Evolutionary conservation across 2,329 filamentous ascomycete species (phyloP).

Genomic region (Furcasterigmium sp.): DNA sequence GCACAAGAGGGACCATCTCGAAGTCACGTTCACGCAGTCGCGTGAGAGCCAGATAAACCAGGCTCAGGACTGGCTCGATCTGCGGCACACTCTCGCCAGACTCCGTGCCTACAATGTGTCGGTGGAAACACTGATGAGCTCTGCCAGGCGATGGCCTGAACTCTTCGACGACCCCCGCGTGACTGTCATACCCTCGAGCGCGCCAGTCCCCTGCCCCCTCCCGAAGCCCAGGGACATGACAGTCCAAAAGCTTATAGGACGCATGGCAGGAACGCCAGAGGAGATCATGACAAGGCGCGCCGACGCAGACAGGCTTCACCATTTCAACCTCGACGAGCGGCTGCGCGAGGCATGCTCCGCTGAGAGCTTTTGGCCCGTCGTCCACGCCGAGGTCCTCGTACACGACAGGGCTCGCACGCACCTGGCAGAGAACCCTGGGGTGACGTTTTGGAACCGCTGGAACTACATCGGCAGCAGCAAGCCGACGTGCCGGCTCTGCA

Average conservation of each 20-base stretch:
- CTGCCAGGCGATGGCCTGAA: constrained; percentile 16
- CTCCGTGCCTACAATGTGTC: constrained; percentile 16
- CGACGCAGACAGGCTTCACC: constrained; percentile 15
- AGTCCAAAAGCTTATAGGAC: constrained; percentile 15
- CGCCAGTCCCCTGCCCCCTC: constrained; percentile 9
- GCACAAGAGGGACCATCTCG: background rate
- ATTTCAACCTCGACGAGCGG: constrained; percentile 15
- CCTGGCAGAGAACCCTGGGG: background rate
- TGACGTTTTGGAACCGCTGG: constrained; percentile 22
- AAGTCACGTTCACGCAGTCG: background rate
- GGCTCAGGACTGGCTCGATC: constrained; percentile 20
- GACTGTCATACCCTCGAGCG: constrained; percentile 18
- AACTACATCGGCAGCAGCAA: constrained; percentile 36
- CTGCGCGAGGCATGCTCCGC: constrained; percentile 14
- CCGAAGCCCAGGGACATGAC: constrained; percentile 9
- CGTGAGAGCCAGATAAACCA: constrained; percentile 7
- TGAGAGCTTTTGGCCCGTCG: constrained; percentile 16
- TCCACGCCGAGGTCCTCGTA: constrained; percentile 29
- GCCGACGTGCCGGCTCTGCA: constrained; percentile 31
- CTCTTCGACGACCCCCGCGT: constrained; percentile 25
- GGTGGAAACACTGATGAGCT: constrained; percentile 12
- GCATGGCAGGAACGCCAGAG: constrained; percentile 10
- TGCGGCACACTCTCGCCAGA: constrained; percentile 20
- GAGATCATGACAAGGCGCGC: constrained; percentile 5
- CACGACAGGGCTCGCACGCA: constrained; percentile 10